These are phyloP conservation scores for Phellinidium pouzarii DNA, from an alignment of 1,284 basidiomycete species.

Conservation along the genomic window DNA sequence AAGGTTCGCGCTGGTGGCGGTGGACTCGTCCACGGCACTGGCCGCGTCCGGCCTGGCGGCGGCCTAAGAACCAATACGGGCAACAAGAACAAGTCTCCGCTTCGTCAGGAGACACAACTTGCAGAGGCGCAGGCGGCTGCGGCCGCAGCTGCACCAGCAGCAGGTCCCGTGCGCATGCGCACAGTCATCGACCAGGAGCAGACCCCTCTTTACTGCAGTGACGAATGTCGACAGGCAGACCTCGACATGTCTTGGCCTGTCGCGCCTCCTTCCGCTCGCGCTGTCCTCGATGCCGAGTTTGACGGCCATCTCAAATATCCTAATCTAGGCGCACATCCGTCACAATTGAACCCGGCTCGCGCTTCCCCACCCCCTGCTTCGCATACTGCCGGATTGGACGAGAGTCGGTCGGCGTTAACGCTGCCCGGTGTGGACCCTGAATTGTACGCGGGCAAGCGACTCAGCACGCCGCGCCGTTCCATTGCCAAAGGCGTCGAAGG, in stretches of 20 bases:
- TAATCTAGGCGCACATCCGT: slow-evolving; percentile 11
- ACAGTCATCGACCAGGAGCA: slow-evolving; percentile 70
- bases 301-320: slow-evolving; percentile 12
- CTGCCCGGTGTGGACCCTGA: slow-evolving; percentile 10
- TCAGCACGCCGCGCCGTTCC: slow-evolving; percentile 3
- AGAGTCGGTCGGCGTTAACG: neutral
- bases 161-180: slow-evolving; percentile 44
- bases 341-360: slow-evolving; percentile 26
- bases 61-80: slow-evolving; percentile 37
- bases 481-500: slow-evolving; percentile 12
- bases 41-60: slow-evolving; percentile 48
- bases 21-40: slow-evolving; percentile 57
- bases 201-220: slow-evolving; percentile 72
- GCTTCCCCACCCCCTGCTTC: slow-evolving; percentile 31
- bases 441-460: slow-evolving; percentile 13
- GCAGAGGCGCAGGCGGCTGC: slow-evolving; percentile 18
- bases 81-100: slow-evolving; percentile 14
- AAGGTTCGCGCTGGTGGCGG: slow-evolving; percentile 32
- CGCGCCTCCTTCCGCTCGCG: slow-evolving; percentile 31
- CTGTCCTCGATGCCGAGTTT: slow-evolving; percentile 23
- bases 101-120: slow-evolving; percentile 6
- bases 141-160: slow-evolving; percentile 25
- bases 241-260: slow-evolving; percentile 31
- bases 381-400: neutral
- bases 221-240: slow-evolving; percentile 46